phyloP scores from a whole-genome alignment of 768 basidiomycete species.

The Lactifluus piperatus region DNA sequence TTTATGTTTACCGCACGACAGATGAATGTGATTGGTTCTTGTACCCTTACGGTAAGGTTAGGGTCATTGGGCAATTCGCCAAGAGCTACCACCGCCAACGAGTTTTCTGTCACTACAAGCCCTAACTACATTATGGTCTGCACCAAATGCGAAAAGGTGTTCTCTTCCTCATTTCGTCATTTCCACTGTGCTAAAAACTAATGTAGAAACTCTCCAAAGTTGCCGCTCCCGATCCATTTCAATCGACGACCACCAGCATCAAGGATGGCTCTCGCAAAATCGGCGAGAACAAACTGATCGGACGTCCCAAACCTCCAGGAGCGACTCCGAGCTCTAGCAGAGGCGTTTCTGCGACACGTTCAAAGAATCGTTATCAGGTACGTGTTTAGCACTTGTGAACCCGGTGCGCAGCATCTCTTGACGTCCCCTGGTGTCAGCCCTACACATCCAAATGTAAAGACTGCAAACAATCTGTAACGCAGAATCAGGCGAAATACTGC shows the following conservation, averaged over 20 bases:
- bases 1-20: no score
- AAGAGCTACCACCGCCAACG: no score
- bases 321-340: slow-evolving; percentile 15
- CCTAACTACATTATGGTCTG: slow-evolving; percentile 57
- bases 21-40: no score
- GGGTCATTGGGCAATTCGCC: no score
- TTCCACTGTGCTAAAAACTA: slow-evolving; percentile 23
- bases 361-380: slow-evolving; percentile 73
- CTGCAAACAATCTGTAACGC: slow-evolving; percentile 75
- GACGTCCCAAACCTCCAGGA: slow-evolving; percentile 35
- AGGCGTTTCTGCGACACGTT: slow-evolving; percentile 35
- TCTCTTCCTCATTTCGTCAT: not conserved
- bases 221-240: slow-evolving; percentile 84
- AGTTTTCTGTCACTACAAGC: no score
- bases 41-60: no score
- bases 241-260: slow-evolving; percentile 60
- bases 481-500: slow-evolving; percentile 84
- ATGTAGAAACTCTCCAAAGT: slow-evolving; percentile 81
- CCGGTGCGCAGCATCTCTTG: not conserved
- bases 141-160: slow-evolving; percentile 73
- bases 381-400: slow-evolving; percentile 21
- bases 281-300: slow-evolving; percentile 78
- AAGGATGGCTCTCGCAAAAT: slow-evolving; percentile 75
- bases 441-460: slow-evolving; percentile 85
- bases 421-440: slow-evolving; percentile 39